Conservation (phyloP, 192 early-diverging fungal genomes). For the Coemansia sp. region DNA sequence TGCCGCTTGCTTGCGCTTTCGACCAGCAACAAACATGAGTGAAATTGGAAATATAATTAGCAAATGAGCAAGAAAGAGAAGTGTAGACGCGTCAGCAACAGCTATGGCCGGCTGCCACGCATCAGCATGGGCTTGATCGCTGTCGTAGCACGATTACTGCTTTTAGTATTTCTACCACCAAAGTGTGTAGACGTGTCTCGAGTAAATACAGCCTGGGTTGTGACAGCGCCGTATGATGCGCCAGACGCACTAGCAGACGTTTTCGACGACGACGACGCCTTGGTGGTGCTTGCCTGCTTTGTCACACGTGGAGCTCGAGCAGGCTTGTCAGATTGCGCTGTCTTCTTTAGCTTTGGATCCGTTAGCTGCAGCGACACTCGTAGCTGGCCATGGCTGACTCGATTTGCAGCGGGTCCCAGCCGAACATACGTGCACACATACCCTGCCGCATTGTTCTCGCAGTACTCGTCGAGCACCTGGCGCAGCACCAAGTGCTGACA, state of each 20-base stretch:
- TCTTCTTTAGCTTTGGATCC: conserved; percentile 17
- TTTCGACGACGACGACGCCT: background rate
- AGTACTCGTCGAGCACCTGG: conserved; percentile 66
- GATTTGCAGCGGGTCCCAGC: conserved; percentile 51
- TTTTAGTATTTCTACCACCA: conserved; percentile 5
- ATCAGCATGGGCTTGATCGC: conserved; percentile 42
- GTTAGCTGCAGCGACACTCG: conserved; percentile 52
- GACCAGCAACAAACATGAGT: conserved; percentile 27
- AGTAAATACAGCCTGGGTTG: conserved; percentile 18
- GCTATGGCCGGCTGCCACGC: conserved; percentile 10
- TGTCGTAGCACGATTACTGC: background rate
- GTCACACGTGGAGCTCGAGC: background rate
- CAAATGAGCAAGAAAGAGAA: background rate
- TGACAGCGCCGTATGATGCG: background rate
- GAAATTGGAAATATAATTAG: background rate
- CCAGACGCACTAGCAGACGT: background rate
- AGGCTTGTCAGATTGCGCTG: conserved; percentile 7
- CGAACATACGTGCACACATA: conserved; percentile 67
- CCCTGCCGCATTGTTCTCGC: conserved; percentile 63
- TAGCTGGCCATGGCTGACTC: conserved; percentile 56
- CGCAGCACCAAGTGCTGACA: conserved; percentile 67
- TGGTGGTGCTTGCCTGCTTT: conserved; percentile 6
- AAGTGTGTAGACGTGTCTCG: conserved; percentile 43
- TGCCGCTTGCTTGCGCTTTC: conserved; percentile 21
- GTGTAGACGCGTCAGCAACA: background rate